Evolutionary conservation across 2,329 filamentous ascomycete genomes (phyloP).

Genomic region (Colletotrichum siamense): DNA sequence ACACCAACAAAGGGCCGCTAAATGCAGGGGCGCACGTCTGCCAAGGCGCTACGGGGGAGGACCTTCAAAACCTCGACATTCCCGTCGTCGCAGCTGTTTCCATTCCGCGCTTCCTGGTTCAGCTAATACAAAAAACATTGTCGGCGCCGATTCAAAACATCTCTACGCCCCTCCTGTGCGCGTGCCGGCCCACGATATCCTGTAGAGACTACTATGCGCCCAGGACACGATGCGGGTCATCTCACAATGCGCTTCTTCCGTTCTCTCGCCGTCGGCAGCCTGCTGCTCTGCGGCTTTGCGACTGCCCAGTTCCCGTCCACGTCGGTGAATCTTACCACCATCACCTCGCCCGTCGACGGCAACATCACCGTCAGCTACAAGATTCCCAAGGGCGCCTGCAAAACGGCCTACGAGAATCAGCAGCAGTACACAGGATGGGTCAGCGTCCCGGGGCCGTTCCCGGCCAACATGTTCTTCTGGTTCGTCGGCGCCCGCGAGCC

Average conservation of each 20-base stretch:
- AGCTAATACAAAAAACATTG: background rate
- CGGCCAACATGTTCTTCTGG: conserved; percentile 59
- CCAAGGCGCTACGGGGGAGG: conserved; percentile 6
- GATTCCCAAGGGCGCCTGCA: conserved; percentile 63
- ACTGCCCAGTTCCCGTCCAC: conserved; percentile 19
- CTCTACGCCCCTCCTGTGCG: background rate
- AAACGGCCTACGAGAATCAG: conserved; percentile 68
- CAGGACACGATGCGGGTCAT: conserved; percentile 17
- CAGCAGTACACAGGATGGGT: conserved; percentile 77
- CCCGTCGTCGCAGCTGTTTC: background rate
- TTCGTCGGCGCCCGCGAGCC: conserved; percentile 51
- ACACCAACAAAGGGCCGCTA: background rate
- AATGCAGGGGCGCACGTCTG: conserved; percentile 15
- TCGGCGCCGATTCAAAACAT: background rate
- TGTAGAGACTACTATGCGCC: conserved; percentile 12
- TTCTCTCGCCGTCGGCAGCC: conserved; percentile 5
- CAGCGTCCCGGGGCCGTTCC: conserved; percentile 59
- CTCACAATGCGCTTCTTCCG: conserved; percentile 16
- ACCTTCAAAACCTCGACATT: conserved; percentile 17
- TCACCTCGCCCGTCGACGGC: conserved; percentile 66
- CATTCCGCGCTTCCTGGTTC: background rate
- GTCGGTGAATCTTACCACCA: conserved; percentile 53
- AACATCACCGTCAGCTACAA: conserved; percentile 74
- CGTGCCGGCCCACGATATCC: background rate
- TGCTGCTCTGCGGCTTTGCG: background rate